A percentile compares a stretch with the other conserved stretches of the same genome.
phyloP scores from a whole-genome alignment of 1,284 basidiomycete species.

The Sporisorium exsertum region DNA sequence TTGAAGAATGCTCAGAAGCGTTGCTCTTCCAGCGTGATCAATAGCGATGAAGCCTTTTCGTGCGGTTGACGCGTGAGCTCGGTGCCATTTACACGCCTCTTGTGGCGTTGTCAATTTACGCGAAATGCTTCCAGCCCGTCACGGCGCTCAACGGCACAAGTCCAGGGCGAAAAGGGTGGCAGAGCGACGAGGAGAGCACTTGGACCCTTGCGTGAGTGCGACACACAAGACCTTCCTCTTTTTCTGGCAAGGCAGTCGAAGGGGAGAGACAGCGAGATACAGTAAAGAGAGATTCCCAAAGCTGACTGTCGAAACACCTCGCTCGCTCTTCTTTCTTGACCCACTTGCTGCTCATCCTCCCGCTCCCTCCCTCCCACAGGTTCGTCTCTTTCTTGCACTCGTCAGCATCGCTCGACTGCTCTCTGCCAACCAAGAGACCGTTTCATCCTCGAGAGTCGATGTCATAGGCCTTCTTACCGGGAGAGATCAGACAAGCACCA shows the following conservation, averaged over 20 bases:
- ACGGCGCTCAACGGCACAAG: slow-evolving; percentile 3
- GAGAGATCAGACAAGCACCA: neutral
- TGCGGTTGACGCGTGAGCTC: slow-evolving; percentile 39
- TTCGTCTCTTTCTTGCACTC: neutral
- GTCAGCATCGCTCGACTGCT: neutral
- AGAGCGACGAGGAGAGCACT: slow-evolving; percentile 1
- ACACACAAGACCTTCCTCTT: neutral
- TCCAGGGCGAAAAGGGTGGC: neutral
- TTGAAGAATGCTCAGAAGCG: neutral
- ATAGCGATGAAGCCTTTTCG: slow-evolving; percentile 19
- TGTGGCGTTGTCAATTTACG: slow-evolving; percentile 45
- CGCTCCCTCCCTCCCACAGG: neutral
- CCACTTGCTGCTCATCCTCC: neutral
- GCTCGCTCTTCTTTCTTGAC: neutral
- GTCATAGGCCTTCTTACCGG: neutral
- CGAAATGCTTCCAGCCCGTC: slow-evolving; percentile 16
- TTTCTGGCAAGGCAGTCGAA: neutral
- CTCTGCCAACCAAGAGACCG: neutral
- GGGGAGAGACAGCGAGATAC: neutral
- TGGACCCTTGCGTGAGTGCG: slow-evolving; percentile 9
- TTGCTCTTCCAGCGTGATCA: no score
- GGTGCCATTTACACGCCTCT: slow-evolving; percentile 12
- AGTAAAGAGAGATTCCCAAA: neutral
- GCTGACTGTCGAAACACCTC: neutral
- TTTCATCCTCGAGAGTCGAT: neutral